Evolutionary conservation across 345 rosid species (phyloP).

Genomic region (Jatropha curcas): DNA sequence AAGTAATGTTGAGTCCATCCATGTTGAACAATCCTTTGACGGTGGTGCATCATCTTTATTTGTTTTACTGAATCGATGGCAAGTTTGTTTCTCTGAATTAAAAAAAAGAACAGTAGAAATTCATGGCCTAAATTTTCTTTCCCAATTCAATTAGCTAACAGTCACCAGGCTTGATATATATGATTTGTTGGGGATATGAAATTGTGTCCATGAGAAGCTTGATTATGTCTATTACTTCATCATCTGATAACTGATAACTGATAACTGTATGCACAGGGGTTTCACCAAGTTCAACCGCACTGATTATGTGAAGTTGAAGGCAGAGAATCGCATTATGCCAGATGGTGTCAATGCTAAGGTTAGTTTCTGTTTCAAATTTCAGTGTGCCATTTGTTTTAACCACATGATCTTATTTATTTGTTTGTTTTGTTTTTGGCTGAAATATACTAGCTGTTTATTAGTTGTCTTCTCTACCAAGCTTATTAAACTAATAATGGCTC

Average conservation of each 20-base stretch:
- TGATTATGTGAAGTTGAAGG: conserved; percentile 55
- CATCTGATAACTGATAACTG: no score
- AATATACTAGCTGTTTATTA: neutral
- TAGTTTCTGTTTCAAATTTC: neutral
- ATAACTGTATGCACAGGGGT: conserved; percentile 44
- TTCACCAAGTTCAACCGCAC: conserved; percentile 64
- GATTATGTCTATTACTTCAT: no score
- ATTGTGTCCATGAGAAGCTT: no score
- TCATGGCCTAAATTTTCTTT: neutral
- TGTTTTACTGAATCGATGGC: no score
- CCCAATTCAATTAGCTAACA: neutral
- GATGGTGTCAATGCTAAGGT: conserved; percentile 87
- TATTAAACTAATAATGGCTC: neutral
- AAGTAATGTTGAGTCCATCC: no score
- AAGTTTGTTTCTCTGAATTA: no score
- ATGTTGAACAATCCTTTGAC: no score
- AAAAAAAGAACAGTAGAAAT: no score
- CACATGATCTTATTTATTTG: no score
- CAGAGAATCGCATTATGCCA: conserved; percentile 55
- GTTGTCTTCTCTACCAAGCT: neutral
- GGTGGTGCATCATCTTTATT: no score
- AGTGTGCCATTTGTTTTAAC: neutral
- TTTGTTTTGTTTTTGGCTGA: neutral
- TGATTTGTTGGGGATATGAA: no score
- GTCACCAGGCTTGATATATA: no score